Base-by-base conservation (phyloP, 306 rosid species). In the Potentilla sterilis region DNA sequence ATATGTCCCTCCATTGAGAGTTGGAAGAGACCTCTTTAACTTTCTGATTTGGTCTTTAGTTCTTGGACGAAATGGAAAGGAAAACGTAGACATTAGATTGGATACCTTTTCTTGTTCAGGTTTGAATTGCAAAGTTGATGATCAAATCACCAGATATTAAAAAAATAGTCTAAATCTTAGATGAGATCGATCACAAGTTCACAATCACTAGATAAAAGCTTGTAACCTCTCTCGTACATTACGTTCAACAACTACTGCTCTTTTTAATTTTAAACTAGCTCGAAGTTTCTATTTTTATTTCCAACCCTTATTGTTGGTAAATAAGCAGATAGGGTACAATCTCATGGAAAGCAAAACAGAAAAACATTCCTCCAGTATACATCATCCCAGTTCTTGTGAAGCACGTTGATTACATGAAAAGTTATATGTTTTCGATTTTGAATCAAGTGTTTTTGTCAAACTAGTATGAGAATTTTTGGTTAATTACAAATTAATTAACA, bases 1-100 rank as follows among this genome's bases (percentile, higher is more conserved):
- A 77, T 48, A 24, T 59, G 72, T 74, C 75, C 43, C 78, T 81
- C 83, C 67, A 75, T 34, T 67, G 58, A 69, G 67, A 80, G 63
- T 66, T 38, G 78, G 57, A 44, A 68, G 5, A 37, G 24, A 9
- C 69, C 19, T 62, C 7, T 46, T 77, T 75, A 49, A 66, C 73
- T 79, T 75, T 55, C 72, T 83, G 81, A 40, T 67, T 83, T 81
- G 86, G 76, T 73, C 4, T 66, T 12, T 63, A 58, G 86, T 67
- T 47, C 46, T 75, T 83, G 83, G 86, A 83, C 8, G 22, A 61
- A 47, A 69, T 22, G 66, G 77, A 43, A 77, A 55, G 48, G 44
- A 70, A 65, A 64, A 55, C 69, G 28, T 40, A 28, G 32, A 42
- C 58, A 47, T 77, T 37, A 16, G 6, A 62, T 62, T 72, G 75